Evolutionary conservation across 2,329 filamentous ascomycete species (phyloP).

Genomic region (Clarireedia hainanense): DNA sequence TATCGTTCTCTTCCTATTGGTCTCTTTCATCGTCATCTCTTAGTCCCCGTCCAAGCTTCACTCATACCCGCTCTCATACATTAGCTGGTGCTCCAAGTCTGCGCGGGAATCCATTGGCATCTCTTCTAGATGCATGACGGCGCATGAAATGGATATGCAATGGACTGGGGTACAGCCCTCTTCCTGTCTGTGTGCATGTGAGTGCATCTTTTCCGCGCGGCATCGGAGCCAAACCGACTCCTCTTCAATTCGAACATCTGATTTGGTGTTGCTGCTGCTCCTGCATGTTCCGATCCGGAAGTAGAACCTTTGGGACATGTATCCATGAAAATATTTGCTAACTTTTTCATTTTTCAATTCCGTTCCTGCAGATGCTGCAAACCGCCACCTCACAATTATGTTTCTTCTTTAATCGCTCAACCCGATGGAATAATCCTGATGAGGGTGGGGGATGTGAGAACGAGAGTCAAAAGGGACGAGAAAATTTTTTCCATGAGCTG

Average conservation of each 20-base stretch:
- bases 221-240: too few relatives aligned
- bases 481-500: neutral
- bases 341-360: neutral
- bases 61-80: neutral
- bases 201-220: neutral
- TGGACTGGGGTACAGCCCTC: too few relatives aligned
- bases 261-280: neutral
- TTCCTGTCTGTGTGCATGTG: neutral
- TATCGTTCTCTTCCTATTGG: constrained; percentile 9
- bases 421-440: neutral
- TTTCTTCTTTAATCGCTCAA: neutral
- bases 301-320: neutral
- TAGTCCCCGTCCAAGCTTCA: constrained; percentile 1
- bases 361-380: constrained; percentile 3
- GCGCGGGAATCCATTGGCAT: neutral
- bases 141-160: neutral
- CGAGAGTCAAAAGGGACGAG: neutral
- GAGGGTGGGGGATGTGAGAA: neutral
- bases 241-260: too few relatives aligned
- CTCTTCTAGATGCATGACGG: neutral
- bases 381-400: neutral
- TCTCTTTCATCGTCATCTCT: neutral
- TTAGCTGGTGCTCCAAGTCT: neutral
- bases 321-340: constrained; percentile 10
- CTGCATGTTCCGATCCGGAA: constrained; percentile 1